Evolutionary conservation across 345 rosid species (phyloP), one percentile per base, ranked within the genome.

Genomic region (Salix purpurea): DNA sequence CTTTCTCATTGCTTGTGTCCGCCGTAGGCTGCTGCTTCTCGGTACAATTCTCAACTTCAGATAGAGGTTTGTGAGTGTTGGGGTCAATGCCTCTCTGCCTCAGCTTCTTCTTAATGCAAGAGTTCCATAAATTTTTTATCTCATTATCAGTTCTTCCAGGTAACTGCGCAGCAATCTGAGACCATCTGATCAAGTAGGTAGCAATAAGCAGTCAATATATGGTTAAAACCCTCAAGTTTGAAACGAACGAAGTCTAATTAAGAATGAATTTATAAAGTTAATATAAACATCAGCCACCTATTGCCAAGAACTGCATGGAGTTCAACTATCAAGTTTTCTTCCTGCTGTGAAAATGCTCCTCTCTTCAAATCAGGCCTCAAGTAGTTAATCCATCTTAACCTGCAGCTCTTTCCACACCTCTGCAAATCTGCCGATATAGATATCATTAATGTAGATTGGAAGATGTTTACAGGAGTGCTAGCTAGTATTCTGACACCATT

Each of bases 331-430:
- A 89, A 81, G 68, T 83, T 87, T 88, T 92, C 94, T 84, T 92
- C 94, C 69, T 92, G 91, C 68, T 82, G 86, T 10, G 94, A 90
- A 74, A 92, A 89, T 69, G 97, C 90, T 74, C 97, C 97, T 86
- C 97, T 87, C 78, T 92, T 92, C 86, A 92, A 86, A 85, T 92
- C 94, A 73, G 94, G 97, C 85, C 97, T 90, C 75, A 92, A 78
- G 84, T 90, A 92, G 76, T 92, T 92, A 73, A 90, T 90, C 97
- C 97, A 92, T 74, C 97, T 89, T 39, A 92, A 39, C 79, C 97
- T 83, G 79, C 97, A 92, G 74, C 97, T 92, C 75, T 92, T 92
- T 0, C 97, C 97, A 58, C 97, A 90, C 79, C 97, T 87, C 67
- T 92, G 93, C 69, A 92, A 79, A 50, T 93, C 97, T 92, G 79